A percentile compares a stretch with the other conserved stretches of the same genome.
Evolutionary conservation across 2,329 filamentous ascomycete species (phyloP).

Genomic region (Aspergillus sp.): DNA sequence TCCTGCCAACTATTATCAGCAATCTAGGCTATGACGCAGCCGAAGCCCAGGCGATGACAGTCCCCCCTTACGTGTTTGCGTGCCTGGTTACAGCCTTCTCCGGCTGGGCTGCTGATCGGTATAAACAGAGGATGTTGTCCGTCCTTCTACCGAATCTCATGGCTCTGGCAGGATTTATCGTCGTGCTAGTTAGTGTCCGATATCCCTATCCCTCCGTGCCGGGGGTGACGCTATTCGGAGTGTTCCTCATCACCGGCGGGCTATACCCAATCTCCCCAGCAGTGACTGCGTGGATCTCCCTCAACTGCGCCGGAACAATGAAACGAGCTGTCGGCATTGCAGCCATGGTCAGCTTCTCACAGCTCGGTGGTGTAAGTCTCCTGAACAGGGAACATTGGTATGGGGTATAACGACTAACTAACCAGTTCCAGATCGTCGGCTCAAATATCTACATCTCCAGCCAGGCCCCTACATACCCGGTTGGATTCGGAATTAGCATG

Average conservation of each 20-base stretch:
- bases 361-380: neutral
- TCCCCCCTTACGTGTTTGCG: slow-evolving; percentile 35
- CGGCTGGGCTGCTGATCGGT: slow-evolving; percentile 36
- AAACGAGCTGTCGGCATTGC: slow-evolving; percentile 47
- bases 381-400: no score
- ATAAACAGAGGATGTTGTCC: slow-evolving; percentile 42
- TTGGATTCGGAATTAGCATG: slow-evolving; percentile 27
- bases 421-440: neutral
- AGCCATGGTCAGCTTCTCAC: slow-evolving; percentile 30
- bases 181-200: slow-evolving; percentile 40
- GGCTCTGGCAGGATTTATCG: slow-evolving; percentile 38
- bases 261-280: slow-evolving; percentile 47
- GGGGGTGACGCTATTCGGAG: slow-evolving; percentile 43
- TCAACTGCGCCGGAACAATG: slow-evolving; percentile 20
- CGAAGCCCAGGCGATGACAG: slow-evolving; percentile 29
- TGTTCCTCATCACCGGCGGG: slow-evolving; percentile 45
- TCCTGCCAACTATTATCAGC: slow-evolving; percentile 41
- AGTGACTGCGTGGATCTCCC: slow-evolving; percentile 39
- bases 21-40: slow-evolving; percentile 44
- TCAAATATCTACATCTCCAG: slow-evolving; percentile 6
- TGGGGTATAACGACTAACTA: no score
- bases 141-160: slow-evolving; percentile 39
- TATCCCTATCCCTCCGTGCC: slow-evolving; percentile 32
- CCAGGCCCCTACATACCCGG: neutral
- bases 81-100: slow-evolving; percentile 30